Evolutionary conservation across 1,139 yeast species (phyloP), one percentile per base, ranked within the genome.

Genomic region (Nakaseomyces nivariensis): DNA sequence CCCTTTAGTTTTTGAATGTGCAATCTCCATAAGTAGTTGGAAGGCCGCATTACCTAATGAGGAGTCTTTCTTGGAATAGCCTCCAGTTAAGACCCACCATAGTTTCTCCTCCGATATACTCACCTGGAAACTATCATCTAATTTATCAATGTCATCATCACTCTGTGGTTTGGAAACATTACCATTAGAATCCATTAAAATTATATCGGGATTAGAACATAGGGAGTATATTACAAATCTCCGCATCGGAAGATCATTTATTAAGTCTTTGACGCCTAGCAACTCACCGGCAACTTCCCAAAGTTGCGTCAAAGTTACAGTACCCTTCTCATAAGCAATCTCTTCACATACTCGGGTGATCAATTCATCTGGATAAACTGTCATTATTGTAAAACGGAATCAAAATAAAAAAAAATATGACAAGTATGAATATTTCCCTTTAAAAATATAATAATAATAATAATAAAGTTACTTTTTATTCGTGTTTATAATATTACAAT

Each of bases 1-100:
- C 9, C 92, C 92, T 1, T 63, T 58, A 0, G 72, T 67, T 25
- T 80, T 81, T 40, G 75, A 63, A 52, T 73, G 75, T 0, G 88
- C 85, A 48, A 84, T 73, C 42, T 69, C 71, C 27, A 71, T 58
- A 13, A 76, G 56, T 41, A 76, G 58, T 31, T 74, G 73, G 57
- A 72, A 75, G 0, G 78, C 75, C 43, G 62, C 58, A 7, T 61
- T 64, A 9, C 77, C 78, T 13, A 75, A 56, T 1, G 66, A 53
- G 47, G 71, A 73, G 52, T 74, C 74, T 44, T 67, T 69, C 47
- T 64, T 66, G 1, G 67, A 63, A 26, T 68, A 67, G 1, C 76
- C 77, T 0, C 77, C 70, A n/a, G 76, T 58, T 13, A 65, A 62
- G 3, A 63, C 27, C 64, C 77, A 75, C 44, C 44, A 41, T 5